Percentiles rank a stretch among this genome's conserved stretches.
These are phyloP conservation scores for Debaryomyces psychrophilus DNA, from an alignment of 1,139 yeast genomes.

Conservation along the genomic window DNA sequence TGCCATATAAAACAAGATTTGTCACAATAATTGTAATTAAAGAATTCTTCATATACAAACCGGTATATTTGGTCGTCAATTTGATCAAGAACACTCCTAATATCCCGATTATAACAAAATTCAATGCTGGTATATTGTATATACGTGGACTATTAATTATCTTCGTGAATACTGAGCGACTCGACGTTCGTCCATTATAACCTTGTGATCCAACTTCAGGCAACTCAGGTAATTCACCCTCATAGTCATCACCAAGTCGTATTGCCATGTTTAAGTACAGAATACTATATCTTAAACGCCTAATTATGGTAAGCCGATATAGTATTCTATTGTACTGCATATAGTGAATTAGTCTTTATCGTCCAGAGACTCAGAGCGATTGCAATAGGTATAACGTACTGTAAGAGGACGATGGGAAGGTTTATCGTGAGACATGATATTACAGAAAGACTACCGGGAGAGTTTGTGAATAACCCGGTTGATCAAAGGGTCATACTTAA, in stretches of 20 bases:
- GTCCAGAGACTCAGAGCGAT: no score
- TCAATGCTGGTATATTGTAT: constrained; percentile 53
- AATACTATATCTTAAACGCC: neutral
- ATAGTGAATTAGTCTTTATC: neutral
- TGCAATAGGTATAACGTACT: no score
- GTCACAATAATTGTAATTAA: constrained; percentile 81
- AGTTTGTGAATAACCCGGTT: no score
- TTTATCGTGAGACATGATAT: no score
- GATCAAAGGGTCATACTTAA: no score
- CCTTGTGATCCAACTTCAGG: constrained; percentile 3
- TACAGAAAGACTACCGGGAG: no score
- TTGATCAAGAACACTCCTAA: constrained; percentile 54
- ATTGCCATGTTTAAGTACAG: constrained; percentile 27
- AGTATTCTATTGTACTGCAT: neutral
- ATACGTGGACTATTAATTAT: constrained; percentile 39
- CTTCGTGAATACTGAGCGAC: constrained; percentile 23
- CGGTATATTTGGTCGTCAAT: constrained; percentile 60
- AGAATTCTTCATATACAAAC: constrained; percentile 67
- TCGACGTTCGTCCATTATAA: constrained; percentile 4
- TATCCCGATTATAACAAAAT: constrained; percentile 52
- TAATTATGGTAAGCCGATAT: neutral
- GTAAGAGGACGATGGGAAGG: no score
- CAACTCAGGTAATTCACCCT: neutral
- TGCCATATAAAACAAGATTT: constrained; percentile 78
- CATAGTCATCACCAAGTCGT: constrained; percentile 22